phyloP scores from a whole-genome alignment of 208 protist genomes.

The Leishmania braziliensis region DNA sequence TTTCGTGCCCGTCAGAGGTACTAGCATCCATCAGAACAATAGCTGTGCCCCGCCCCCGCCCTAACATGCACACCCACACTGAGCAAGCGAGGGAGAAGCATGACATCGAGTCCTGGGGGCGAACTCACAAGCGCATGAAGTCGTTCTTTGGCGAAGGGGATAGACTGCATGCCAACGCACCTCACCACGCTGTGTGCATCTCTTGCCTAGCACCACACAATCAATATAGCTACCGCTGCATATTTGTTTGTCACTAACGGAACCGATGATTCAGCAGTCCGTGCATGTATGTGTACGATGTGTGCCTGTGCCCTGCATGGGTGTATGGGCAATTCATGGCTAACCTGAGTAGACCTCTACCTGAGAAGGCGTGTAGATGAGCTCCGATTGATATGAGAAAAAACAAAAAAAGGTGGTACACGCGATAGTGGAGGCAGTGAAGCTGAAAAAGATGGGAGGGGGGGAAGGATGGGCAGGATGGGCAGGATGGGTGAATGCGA shows the following conservation, averaged over 20 bases:
- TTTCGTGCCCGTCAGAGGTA: not conserved
- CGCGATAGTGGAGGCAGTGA: no score
- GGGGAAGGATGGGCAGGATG: not conserved
- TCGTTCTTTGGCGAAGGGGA: not conserved
- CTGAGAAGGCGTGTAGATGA: not conserved
- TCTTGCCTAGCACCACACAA: not conserved
- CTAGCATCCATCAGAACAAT: not conserved
- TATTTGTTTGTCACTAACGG: not conserved
- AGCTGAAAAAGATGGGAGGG: not conserved
- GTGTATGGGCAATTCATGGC: not conserved
- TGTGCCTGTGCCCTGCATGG: not conserved
- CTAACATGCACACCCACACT: not conserved
- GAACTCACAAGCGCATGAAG: not conserved
- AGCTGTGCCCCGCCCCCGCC: not conserved
- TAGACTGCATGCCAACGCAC: not conserved
- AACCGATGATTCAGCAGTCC: not conserved
- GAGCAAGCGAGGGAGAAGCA: not conserved
- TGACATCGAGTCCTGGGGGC: not conserved
- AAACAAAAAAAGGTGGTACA: not conserved
- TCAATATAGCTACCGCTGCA: not conserved
- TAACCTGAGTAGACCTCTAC: not conserved
- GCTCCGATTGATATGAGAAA: not conserved
- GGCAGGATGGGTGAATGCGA: not conserved
- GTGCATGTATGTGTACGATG: not conserved
- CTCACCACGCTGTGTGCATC: not conserved